phyloP scores from a whole-genome alignment of 495 filamentous ascomycete genomes.

The Delitschia confertaspora region DNA sequence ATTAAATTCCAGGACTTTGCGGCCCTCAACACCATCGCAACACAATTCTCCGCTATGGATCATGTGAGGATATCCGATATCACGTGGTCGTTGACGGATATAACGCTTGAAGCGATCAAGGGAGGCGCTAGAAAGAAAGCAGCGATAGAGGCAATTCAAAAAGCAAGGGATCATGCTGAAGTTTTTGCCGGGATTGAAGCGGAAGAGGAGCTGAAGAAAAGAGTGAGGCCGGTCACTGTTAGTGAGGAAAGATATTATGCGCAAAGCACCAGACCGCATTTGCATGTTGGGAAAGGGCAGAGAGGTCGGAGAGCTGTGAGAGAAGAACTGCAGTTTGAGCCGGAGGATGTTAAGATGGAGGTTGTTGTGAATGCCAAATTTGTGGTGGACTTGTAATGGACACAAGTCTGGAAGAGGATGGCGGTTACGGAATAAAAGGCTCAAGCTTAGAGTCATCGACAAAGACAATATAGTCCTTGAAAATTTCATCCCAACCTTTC shows the following conservation, averaged over 20 bases:
- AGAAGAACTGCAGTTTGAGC: conserved; percentile 6
- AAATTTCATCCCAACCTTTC: no score
- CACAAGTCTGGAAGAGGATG: no score
- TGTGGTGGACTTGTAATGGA: no score
- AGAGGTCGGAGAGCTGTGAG: background rate
- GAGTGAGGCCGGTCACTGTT: background rate
- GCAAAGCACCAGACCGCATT: conserved; percentile 6
- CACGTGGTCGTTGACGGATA: conserved; percentile 3
- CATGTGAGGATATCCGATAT: conserved; percentile 6
- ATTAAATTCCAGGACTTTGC: conserved; percentile 11
- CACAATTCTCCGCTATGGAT: conserved; percentile 5
- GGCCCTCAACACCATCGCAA: conserved; percentile 2
- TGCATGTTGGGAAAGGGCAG: conserved; percentile 6
- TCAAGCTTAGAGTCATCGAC: no score
- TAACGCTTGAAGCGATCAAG: conserved; percentile 1
- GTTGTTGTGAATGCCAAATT: conserved; percentile 4
- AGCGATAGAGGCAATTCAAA: background rate
- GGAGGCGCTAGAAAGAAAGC: background rate
- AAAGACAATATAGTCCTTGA: no score
- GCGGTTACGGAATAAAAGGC: no score
- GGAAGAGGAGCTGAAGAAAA: conserved; percentile 1
- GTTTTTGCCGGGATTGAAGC: conserved; percentile 1
- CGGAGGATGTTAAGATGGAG: conserved; percentile 11
- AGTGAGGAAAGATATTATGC: conserved; percentile 2
- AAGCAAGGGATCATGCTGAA: conserved; percentile 1